Evolutionary conservation across 169 alveolate species (phyloP).

Genomic region (Cryptosporidium canis): DNA sequence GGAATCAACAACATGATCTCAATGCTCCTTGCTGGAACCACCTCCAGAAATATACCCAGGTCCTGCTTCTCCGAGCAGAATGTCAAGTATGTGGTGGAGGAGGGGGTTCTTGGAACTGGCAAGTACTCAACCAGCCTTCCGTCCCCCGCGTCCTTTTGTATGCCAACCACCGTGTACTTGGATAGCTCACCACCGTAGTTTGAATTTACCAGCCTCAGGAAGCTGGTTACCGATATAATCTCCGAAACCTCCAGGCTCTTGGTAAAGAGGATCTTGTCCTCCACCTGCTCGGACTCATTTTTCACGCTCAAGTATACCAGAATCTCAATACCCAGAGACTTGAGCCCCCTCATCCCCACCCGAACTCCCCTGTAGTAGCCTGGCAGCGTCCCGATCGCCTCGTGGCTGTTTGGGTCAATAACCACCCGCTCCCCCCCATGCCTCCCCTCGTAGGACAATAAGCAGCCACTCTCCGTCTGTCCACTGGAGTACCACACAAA

Average conservation of each 20-base stretch:
- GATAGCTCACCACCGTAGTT: neutral
- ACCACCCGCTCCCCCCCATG: neutral
- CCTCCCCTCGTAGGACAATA: neutral
- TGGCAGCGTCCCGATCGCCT: neutral
- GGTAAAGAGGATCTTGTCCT: neutral
- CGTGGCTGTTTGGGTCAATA: constrained; percentile 40
- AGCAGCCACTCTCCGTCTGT: neutral
- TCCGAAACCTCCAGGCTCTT: constrained; percentile 23
- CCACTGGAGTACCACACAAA: constrained; percentile 17
- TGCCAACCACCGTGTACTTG: constrained; percentile 13
- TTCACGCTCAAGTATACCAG: neutral
- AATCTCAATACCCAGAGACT: neutral
- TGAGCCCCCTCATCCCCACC: neutral
- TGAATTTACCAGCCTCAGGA: neutral
- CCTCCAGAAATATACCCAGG: neutral
- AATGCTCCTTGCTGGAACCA: neutral
- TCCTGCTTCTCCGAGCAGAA: neutral
- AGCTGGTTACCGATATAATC: constrained; percentile 25
- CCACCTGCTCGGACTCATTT: neutral
- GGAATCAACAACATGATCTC: constrained; percentile 48
- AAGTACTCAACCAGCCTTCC: constrained; percentile 24
- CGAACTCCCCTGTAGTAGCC: neutral
- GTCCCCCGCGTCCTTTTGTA: constrained; percentile 5
- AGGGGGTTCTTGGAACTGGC: constrained; percentile 36
- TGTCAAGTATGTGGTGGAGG: constrained; percentile 42